Percentiles rank a stretch among this genome's conserved stretches.
These are phyloP conservation scores for Malus sieversii DNA, from an alignment of 306 rosid genomes.

Conservation along the genomic window DNA sequence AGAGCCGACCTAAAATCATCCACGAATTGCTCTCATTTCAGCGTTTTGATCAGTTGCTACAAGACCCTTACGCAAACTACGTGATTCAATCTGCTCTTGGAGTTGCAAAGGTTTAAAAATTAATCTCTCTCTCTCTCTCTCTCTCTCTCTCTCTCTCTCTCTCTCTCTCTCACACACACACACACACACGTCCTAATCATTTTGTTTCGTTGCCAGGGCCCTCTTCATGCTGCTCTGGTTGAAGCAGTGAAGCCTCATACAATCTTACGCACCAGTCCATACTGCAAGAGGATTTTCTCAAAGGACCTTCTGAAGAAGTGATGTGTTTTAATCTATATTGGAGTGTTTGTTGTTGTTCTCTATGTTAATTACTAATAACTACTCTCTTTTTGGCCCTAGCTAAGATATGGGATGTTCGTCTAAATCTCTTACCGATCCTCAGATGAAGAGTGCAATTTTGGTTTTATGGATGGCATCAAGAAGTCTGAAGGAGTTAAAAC, in stretches of 20 bases:
- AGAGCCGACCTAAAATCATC: conserved; percentile 41
- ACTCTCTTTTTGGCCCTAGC: background rate
- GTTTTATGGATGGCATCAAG: conserved; percentile 1
- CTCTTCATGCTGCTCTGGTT: conserved; percentile 42
- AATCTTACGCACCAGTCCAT: conserved; percentile 51
- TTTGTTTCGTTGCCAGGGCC: conserved; percentile 36
- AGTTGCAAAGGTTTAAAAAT: conserved; percentile 43
- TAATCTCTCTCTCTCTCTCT: background rate
- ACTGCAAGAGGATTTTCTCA: conserved; percentile 64
- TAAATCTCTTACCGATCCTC: background rate
- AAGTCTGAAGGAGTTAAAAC: background rate
- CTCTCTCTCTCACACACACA: background rate
- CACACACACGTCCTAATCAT: background rate
- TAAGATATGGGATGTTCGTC: background rate
- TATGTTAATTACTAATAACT: conserved; percentile 6
- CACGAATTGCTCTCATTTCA: conserved; percentile 39
- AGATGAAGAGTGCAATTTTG: background rate
- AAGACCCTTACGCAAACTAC: conserved; percentile 72
- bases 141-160: background rate
- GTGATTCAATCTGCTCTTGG: conserved; percentile 57
- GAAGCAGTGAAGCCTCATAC: conserved; percentile 38
- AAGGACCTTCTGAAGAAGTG: conserved; percentile 39
- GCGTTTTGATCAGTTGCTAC: conserved; percentile 49
- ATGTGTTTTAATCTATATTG: background rate
- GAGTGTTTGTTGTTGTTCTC: conserved; percentile 27